Conservation (phyloP, 2,329 filamentous ascomycete species). For the Colletotrichum sp. region DNA sequence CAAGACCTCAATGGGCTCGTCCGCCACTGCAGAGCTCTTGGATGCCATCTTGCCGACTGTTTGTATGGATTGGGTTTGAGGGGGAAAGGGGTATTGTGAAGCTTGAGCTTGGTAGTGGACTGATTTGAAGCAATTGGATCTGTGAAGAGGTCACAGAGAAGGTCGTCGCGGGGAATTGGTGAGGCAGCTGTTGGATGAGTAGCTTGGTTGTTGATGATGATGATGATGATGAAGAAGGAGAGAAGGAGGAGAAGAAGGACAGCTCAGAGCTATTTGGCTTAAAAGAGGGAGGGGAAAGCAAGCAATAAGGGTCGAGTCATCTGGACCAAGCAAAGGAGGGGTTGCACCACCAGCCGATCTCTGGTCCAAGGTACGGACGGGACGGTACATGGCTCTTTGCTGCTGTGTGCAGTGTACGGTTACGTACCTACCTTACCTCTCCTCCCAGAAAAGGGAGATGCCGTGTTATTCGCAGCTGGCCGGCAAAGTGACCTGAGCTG, state of each 20-base stretch:
- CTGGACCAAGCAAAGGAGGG: conserved; percentile 23
- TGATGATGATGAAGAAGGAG: conserved; percentile 3
- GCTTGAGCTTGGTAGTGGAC: not conserved
- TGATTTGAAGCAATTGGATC: conserved; percentile 8
- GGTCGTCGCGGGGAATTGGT: conserved; percentile 1
- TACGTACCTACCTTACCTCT: not conserved
- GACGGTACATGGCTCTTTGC: not conserved
- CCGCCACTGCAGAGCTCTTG: conserved; percentile 63
- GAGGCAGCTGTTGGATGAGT: conserved; percentile 14
- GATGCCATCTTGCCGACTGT: conserved; percentile 56
- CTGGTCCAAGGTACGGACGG: not conserved
- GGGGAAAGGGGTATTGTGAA: not conserved
- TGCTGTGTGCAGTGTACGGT: not conserved
- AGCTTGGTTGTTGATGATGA: conserved; percentile 10
- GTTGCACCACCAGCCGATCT: conserved; percentile 19
- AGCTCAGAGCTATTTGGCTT: conserved; percentile 15
- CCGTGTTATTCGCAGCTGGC: not conserved
- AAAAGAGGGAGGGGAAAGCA: conserved; percentile 23
- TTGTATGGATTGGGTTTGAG: not conserved
- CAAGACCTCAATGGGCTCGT: conserved; percentile 65
- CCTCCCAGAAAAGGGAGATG: not conserved
- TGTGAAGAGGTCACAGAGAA: not conserved
- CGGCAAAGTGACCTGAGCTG: not conserved
- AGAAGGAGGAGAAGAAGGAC: not conserved
- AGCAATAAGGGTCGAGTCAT: conserved; percentile 23